These are phyloP conservation scores for Nannizzia gypsea DNA, from an alignment of 2,329 filamentous ascomycete species.

Conservation along the genomic window DNA sequence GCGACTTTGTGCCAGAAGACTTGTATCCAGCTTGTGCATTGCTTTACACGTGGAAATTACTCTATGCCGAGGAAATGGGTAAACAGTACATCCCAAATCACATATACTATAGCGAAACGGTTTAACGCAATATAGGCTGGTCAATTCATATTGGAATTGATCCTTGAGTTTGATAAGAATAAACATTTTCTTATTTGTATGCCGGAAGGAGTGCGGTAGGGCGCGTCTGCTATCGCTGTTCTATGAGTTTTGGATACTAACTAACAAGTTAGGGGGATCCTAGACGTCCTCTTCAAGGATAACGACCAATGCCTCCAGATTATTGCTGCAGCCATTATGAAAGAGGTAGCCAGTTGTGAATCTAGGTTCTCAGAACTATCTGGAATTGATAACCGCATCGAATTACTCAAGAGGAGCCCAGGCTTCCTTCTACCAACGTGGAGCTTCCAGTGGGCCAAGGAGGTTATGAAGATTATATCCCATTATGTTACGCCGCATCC, in stretches of 20 bases:
- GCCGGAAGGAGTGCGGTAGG: conserved; percentile 3
- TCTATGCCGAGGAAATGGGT: conserved; percentile 16
- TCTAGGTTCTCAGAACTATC: conserved; percentile 7
- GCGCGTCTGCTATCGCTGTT: neutral
- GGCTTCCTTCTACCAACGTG: neutral
- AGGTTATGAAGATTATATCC: neutral
- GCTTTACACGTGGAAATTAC: conserved; percentile 6
- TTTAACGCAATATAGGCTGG: conserved; percentile 17
- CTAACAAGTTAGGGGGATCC: conserved; percentile 6
- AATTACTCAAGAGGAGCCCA: neutral
- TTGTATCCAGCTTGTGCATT: conserved; percentile 7
- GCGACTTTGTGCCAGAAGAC: conserved; percentile 9
- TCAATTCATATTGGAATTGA: conserved; percentile 18
- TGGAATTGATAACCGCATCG: conserved; percentile 5
- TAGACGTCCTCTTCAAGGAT: conserved; percentile 11
- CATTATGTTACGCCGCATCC: neutral
- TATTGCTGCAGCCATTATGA: conserved; percentile 17
- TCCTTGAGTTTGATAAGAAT: conserved; percentile 12
- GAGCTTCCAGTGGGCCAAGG: neutral
- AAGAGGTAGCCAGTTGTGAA: conserved; percentile 8
- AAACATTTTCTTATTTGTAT: conserved; percentile 1
- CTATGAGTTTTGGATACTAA: neutral
- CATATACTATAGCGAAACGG: neutral
- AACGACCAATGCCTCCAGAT: conserved; percentile 15
- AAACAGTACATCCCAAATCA: neutral